Evolutionary conservation across 768 basidiomycete genomes (phyloP), one percentile per base, ranked within the genome.

Genomic region (Tephrocybe rancida): DNA sequence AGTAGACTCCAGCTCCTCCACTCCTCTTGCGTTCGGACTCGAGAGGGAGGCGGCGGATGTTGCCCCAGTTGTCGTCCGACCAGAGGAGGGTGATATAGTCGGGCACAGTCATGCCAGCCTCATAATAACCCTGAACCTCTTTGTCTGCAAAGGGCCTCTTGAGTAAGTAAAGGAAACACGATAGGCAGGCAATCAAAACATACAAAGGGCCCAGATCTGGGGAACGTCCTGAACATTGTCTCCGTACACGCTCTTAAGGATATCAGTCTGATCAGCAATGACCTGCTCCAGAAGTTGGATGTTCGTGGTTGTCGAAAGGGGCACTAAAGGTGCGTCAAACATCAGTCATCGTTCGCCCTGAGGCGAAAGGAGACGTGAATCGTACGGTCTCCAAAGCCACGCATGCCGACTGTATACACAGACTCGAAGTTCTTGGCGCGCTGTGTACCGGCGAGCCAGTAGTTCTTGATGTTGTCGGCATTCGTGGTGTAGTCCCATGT

Each of bases 31-130:
- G 74, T 61, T 86, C 84, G 14, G 70, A 71, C 5, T 68, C 64
- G 7, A 78, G 61, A 1, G 84, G 84, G 58, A 80, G 82, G 19
- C 87, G 80, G 30, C 85, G 82, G 45, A 89, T 76, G 61, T 88
- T 88, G 3, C 87, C 87, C 79, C 81, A 89, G 67, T 88, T 89
- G 63, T 89, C 88, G 56, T 90, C 88, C 1, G 86, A 71, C 87
- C 86, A 87, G 22, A 87, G 71, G 1, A 87, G 68, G 3, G 79
- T 83, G n/a, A 87, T 71, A 63, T 87, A 84, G 45, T 87, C 85
- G 0, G 81, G 81, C 2, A 83, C 85, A 3, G 69, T 70, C 74
- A 87, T 72, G 10, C 85, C 85, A 47, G 81, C 73, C 55, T 85
- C 81, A 59, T 84, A 88, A 62, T 85, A 87, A 0, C 80, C 83